Conservation (phyloP, 306 rosid species). For the Rosa multiflora region DNA sequence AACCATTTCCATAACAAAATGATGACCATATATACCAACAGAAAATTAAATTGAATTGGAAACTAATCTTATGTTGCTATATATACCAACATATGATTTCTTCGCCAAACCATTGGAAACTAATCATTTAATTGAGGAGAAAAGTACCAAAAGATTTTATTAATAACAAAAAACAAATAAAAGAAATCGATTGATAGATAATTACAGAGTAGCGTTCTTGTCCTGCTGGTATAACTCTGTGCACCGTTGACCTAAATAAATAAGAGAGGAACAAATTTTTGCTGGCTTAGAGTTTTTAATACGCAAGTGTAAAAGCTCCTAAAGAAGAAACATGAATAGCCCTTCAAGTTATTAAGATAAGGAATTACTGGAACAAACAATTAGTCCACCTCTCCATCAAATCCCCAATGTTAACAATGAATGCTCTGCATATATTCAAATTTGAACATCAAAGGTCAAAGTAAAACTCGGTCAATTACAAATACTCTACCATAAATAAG, state of each 20-base stretch:
- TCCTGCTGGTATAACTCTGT: constrained; percentile 78
- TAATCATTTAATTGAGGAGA: constrained; percentile 5
- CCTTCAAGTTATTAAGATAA: constrained; percentile 9
- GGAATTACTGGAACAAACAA: constrained; percentile 68
- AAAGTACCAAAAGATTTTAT: not conserved
- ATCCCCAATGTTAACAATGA: constrained; percentile 87
- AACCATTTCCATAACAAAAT: not conserved
- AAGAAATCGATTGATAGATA: constrained; percentile 9
- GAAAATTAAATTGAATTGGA: no score
- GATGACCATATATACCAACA: not conserved
- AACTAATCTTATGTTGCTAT: not conserved
- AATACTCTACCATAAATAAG: not conserved
- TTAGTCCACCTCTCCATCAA: constrained; percentile 95
- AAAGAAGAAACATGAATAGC: constrained; percentile 6
- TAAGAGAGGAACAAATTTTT: not conserved
- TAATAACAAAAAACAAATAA: constrained; percentile 9
- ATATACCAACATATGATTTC: not conserved
- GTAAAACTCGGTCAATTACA: not conserved
- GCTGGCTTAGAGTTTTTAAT: not conserved
- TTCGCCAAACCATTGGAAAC: not conserved
- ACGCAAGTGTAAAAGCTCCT: not conserved
- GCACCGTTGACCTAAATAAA: constrained; percentile 72
- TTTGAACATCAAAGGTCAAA: constrained; percentile 3
- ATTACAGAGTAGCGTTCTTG: constrained; percentile 81
- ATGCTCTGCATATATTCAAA: constrained; percentile 55